Evolutionary conservation across 345 rosid genomes (phyloP), one percentile per base, ranked within the genome.

Genomic region (Ceriops tagal): DNA sequence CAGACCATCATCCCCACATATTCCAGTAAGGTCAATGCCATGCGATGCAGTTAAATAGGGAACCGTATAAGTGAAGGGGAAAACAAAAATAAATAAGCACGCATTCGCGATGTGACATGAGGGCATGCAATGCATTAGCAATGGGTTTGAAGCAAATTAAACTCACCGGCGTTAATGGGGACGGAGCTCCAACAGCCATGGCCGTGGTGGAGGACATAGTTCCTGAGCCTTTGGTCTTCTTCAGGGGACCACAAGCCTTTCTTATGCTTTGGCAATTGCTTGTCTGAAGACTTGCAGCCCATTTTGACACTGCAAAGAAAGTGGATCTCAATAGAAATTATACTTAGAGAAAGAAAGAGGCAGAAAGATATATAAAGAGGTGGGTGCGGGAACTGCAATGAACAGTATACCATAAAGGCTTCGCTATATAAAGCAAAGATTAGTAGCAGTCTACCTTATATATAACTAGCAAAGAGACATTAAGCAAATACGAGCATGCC

Each of bases 171-270:
- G 78, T 89, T 80, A 63, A 88, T 70, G 73, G 98, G 90, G 73
- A 91, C 88, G 34, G 92, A 81, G 81, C 88, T 89, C 98, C 98
- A 93, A 75, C 93, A 88, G 37, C 87, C 76, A 75, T 86, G 92
- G 73, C 97, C 98, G 73, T 93, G 80, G 30, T 80, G 75, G 65
- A 85, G 71, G 79, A 93, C 76, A 65, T 84, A 76, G 73, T 68
- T 81, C 51, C 79, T 83, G 55, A 93, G 98, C 80, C 79, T 83
- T 5, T 83, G 87, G 75, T 93, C 98, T 84, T 93, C 98, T 75
- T 91, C 98, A 53, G 98, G 98, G 43, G 98, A 93, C 98, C 98
- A 93, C 22, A 93, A 74, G 53, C 98, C 98, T 70, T 91, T 93
- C 77, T 85, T 87, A 69, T 86, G 89, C 81, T 82, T 89, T 53